A percentile compares a stretch with the other conserved stretches of the same genome.
phyloP scores from a whole-genome alignment of 2,329 filamentous ascomycete genomes.

The Chaetomium sp. region DNA sequence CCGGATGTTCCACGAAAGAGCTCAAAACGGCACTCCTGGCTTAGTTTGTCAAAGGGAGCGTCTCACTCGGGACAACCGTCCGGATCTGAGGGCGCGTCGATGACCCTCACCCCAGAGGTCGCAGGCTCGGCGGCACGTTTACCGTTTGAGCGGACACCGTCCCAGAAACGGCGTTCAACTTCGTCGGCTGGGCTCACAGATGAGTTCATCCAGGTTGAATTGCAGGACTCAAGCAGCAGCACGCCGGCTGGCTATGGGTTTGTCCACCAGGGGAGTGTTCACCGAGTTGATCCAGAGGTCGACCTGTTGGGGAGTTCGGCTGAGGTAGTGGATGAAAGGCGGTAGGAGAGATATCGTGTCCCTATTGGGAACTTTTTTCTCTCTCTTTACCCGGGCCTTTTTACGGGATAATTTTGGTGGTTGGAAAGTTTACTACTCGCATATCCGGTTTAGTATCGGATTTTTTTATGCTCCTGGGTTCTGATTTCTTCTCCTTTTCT shows the following conservation, averaged over 20 bases:
- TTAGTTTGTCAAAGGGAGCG: conserved; percentile 28
- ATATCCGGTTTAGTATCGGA: neutral
- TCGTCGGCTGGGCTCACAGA: conserved; percentile 45
- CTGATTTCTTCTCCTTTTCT: neutral
- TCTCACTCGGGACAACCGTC: conserved; percentile 11
- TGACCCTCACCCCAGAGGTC: conserved; percentile 19
- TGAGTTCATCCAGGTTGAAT: conserved; percentile 39
- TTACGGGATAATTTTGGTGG: neutral
- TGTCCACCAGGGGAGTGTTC: conserved; percentile 53
- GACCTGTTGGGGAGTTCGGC: conserved; percentile 49
- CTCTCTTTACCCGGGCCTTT: neutral
- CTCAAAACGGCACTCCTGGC: conserved; percentile 53
- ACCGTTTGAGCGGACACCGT: conserved; percentile 52
- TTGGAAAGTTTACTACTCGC: too few species aligned
- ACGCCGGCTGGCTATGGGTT: conserved; percentile 49
- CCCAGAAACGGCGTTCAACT: conserved; percentile 44
- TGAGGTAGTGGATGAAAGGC: conserved; percentile 46
- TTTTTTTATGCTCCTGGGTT: neutral
- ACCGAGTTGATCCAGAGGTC: conserved; percentile 44
- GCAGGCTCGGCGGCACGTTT: conserved; percentile 34
- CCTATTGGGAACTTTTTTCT: neutral
- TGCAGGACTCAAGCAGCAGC: conserved; percentile 28
- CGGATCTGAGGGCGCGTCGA: conserved; percentile 7
- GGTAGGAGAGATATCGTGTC: conserved; percentile 1
- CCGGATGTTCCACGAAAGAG: conserved; percentile 66